A percentile compares a stretch with the other conserved stretches of the same genome.
Evolutionary conservation across 129 eudicot species (phyloP).

Genomic region (Dittrichia graveolens): DNA sequence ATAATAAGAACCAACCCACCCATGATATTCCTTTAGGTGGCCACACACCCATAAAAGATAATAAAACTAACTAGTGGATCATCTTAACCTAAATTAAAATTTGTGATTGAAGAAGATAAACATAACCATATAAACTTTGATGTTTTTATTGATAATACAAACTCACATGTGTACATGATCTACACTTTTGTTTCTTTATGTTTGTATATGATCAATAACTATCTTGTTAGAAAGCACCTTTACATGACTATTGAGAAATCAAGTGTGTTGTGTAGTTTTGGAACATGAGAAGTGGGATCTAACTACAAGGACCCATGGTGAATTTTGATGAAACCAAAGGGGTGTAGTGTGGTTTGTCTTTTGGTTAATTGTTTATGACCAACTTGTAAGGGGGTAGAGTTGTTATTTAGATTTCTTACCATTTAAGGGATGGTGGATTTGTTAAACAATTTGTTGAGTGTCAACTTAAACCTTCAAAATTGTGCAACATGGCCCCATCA

Average conservation of each 20-base stretch:
- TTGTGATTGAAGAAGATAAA: too few relatives aligned
- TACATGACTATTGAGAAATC: too few relatives aligned
- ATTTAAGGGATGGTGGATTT: conserved; percentile 38
- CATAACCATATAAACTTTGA: too few relatives aligned
- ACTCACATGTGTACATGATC: too few relatives aligned
- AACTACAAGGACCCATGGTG: conserved; percentile 23
- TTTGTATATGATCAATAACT: too few relatives aligned
- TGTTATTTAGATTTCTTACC: conserved; percentile 38
- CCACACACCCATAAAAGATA: background rate
- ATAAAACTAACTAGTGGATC: too few relatives aligned
- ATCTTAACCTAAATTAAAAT: too few relatives aligned
- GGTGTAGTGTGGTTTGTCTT: conserved; percentile 17
- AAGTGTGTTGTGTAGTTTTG: background rate
- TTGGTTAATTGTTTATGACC: conserved; percentile 22
- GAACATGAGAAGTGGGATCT: conserved; percentile 1
- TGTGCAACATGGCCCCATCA: conserved; percentile 34
- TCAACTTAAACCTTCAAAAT: conserved; percentile 35
- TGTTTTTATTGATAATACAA: too few relatives aligned
- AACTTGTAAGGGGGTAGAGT: conserved; percentile 28
- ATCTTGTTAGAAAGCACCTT: too few relatives aligned
- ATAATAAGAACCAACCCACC: background rate
- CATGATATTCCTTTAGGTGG: background rate
- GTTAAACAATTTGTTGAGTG: conserved; percentile 26
- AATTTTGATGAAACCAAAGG: conserved; percentile 21
- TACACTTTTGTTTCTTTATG: too few relatives aligned